Base-by-base conservation (phyloP, 1,284 basidiomycete species). In the Trichosporon sp. region DNA sequence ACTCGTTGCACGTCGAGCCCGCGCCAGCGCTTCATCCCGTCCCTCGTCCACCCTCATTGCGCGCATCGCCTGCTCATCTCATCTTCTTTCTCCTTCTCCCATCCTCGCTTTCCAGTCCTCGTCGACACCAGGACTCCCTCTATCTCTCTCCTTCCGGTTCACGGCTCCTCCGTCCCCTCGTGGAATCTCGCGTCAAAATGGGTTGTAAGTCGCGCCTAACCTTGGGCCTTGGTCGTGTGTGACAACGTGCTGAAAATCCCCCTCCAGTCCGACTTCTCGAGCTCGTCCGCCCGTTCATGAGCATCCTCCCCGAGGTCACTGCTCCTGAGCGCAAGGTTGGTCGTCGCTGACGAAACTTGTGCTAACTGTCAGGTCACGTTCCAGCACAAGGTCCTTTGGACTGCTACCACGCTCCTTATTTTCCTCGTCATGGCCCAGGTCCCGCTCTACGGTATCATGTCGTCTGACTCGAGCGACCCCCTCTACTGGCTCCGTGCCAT, bases 401-500 rank as follows among this genome's bases (percentile, higher is more conserved):
- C 95, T 15, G 92, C 94, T 70, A 93, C 96, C 64, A 96, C 95
- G 9, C 92, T 98, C 78, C 90, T 97, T 84, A 96, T 98, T 83
- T 97, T 97, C 91, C 86, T 98, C 81, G 93, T 97, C 75, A 96
- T 94, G 87, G 96, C 93, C 58, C 95, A 97, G 86, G 94, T 97
- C 58, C 95, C 95, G 8, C 88, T 98, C 64, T 95, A 97, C 85
- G 95, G 95, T 72, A 97, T 98, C 88, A 95, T 97, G 90, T 96
- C 93, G 63, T 95, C 93, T 65, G 94, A 97, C 87, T 95, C 93
- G 75, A 93, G 93, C 67, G 96, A 99, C 86, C 96, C 97, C 13
- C 89, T 99, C 64, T 98, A 96, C 87, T 99, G 96, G 96, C 95
- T 98, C 90, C 92, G 96, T 85, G 95, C 95, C 85, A 98, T 99